Evolutionary conservation across 345 rosid genomes (phyloP), one percentile per base, ranked within the genome.

Genomic region (Lepidium sativum): DNA sequence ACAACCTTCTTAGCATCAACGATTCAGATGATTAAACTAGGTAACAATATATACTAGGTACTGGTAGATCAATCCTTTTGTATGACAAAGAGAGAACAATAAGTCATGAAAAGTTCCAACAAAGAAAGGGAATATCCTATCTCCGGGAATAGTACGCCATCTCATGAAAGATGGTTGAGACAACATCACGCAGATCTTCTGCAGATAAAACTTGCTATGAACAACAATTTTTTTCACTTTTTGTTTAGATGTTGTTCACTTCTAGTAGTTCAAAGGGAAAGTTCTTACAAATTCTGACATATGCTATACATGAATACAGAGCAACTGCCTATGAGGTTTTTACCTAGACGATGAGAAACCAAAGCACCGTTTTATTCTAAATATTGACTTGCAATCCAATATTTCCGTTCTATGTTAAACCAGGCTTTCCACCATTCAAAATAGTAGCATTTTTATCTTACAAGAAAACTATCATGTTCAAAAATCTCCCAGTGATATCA

Each of bases 341-440:
- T 62, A 35, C 41, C 40, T 43, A 53, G 49, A 6, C 18, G 13
- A 45, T 44, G 18, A 53, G 34, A 38, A 32, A 47, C 20, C 8
- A 33, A 43, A 50, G 40, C 41, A 35, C 33, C 13, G 1, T 35
- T 52, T 51, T 51, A 44, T 68, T 51, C 40, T 34, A 58, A 49
- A 49, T 40, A 10, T 50, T 50, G n/a, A 39, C 17, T 49, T 60
- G 21, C 40, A 52, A 43, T 47, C 34, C 40, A 60, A 43, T 54
- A 70, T 63, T 12, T 20, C 64, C 55, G 63, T 27, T 53, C 33
- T 18, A 45, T 48, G n/a, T n/a, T n/a, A 9, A 27, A 70, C 50
- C 13, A 71, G 40, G 69, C 47, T 62, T 70, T 47, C 37, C n/a
- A 42, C 16, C 43, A 63, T 62, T 42, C 49, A 65, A 38, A 40